Conservation (phyloP, 2,329 filamentous ascomycete species). For the Hymenoscyphus occultus region DNA sequence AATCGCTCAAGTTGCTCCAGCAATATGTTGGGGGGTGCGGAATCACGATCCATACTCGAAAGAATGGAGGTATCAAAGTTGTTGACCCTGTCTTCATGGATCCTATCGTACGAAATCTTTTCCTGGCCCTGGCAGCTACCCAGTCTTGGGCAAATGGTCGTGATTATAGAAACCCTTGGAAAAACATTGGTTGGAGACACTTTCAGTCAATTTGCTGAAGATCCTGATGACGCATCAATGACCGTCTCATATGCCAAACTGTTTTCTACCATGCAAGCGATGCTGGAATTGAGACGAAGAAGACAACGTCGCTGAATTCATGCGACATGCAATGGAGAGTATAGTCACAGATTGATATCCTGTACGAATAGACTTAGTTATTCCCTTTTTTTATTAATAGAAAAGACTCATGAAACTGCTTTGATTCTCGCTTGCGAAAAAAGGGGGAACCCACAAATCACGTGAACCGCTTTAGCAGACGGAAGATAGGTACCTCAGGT, state of each 20-base stretch:
- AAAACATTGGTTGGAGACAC: conserved; percentile 15
- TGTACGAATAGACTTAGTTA: too few relatives aligned
- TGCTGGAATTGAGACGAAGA: background rate
- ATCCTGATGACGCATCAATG: background rate
- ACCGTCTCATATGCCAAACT: background rate
- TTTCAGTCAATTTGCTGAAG: background rate
- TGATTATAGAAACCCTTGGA: conserved; percentile 25
- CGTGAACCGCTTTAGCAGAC: too few relatives aligned
- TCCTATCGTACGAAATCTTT: conserved; percentile 8
- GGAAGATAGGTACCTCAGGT: too few relatives aligned
- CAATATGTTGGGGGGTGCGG: conserved; percentile 6
- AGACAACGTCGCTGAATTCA: background rate
- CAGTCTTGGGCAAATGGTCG: conserved; percentile 25
- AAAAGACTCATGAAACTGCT: too few relatives aligned
- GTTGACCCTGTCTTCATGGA: background rate
- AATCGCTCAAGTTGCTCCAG: conserved; percentile 21
- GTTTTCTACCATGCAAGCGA: background rate
- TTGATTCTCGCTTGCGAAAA: background rate
- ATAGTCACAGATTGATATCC: too few relatives aligned
- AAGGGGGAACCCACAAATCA: background rate
- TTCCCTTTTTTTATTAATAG: too few relatives aligned
- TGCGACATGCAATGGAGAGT: too few relatives aligned
- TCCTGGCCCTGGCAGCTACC: conserved; percentile 8
- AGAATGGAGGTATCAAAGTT: background rate
- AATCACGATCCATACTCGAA: background rate